A percentile compares a stretch with the other conserved stretches of the same genome.
Evolutionary conservation across 371 early-diverging fungal genomes (phyloP).

Genomic region (Rhizopus delemar): DNA sequence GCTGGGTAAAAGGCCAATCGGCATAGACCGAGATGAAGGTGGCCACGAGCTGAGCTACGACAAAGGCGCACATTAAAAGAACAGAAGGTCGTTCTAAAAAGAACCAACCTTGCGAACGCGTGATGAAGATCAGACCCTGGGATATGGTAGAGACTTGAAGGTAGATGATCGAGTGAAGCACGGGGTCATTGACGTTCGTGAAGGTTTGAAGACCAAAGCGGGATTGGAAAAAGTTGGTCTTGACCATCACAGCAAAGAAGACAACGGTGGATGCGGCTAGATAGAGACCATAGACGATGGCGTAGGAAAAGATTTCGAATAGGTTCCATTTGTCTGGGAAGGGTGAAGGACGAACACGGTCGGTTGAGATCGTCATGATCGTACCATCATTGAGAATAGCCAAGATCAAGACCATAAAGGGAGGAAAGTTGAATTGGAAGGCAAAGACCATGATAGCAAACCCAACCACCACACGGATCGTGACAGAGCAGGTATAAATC

Average conservation of each 20-base stretch:
- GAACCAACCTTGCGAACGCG: too few relatives aligned
- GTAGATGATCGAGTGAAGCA: too few relatives aligned
- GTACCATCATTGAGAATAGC: conserved; percentile 66
- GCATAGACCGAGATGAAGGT: too few relatives aligned
- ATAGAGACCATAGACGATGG: conserved; percentile 60
- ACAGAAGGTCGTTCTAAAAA: too few relatives aligned
- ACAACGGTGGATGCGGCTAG: conserved; percentile 57
- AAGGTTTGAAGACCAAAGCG: too few relatives aligned
- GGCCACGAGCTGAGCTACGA: too few relatives aligned
- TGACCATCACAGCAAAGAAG: conserved; percentile 46
- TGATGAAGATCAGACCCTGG: too few relatives aligned
- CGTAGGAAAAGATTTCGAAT: conserved; percentile 57
- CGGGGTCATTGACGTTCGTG: too few relatives aligned
- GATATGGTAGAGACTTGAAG: too few relatives aligned
- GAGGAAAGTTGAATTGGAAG: conserved; percentile 64
- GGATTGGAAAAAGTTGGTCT: too few relatives aligned
- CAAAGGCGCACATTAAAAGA: too few relatives aligned
- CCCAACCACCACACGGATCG: conserved; percentile 65
- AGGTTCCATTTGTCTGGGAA: conserved; percentile 62
- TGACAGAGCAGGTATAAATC: conserved; percentile 64
- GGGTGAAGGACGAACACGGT: conserved; percentile 59
- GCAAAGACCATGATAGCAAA: conserved; percentile 62
- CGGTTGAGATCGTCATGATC: conserved; percentile 65
- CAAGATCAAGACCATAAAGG: conserved; percentile 64
- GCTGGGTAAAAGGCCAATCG: too few relatives aligned